Percentiles rank a stretch among this genome's conserved stretches.
Evolutionary conservation across 2,329 filamentous ascomycete species (phyloP).

Genomic region (Daldinia eschscholtzii): DNA sequence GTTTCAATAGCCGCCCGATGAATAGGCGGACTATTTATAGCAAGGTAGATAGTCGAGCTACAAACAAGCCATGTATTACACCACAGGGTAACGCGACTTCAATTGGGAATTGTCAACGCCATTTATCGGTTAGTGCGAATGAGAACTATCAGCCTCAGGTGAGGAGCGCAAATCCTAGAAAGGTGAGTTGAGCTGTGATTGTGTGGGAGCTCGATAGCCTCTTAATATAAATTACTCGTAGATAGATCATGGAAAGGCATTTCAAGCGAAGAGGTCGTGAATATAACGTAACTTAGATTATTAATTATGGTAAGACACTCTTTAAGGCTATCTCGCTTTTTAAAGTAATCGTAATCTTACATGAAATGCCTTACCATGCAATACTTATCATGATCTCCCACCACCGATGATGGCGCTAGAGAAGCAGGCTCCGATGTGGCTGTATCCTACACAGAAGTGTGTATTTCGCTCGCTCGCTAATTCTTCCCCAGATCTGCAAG

Average conservation of each 20-base stretch:
- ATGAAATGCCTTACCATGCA: constrained; percentile 30
- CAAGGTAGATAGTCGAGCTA: neutral
- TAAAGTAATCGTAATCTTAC: constrained; percentile 1
- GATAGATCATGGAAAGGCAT: neutral
- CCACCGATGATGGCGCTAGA: constrained; percentile 30
- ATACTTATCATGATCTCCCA: constrained; percentile 12
- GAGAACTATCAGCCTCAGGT: constrained; percentile 34
- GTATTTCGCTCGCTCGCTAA: constrained; percentile 28
- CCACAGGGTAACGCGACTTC: neutral
- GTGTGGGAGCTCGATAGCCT: neutral
- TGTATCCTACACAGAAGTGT: constrained; percentile 20
- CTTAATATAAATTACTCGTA: neutral
- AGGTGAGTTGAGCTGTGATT: constrained; percentile 20
- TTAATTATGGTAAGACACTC: neutral
- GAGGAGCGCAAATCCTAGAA: constrained; percentile 9
- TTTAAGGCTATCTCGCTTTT: neutral
- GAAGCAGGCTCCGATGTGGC: constrained; percentile 43
- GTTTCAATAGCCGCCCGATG: constrained; percentile 7
- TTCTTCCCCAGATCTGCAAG: constrained; percentile 35
- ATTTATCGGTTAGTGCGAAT: neutral
- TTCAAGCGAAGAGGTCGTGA: neutral
- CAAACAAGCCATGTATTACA: neutral
- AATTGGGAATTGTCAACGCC: neutral
- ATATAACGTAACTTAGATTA: neutral
- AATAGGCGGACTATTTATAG: constrained; percentile 2